phyloP scores from a whole-genome alignment of 495 filamentous ascomycete species.

The Tuber calosporum region DNA sequence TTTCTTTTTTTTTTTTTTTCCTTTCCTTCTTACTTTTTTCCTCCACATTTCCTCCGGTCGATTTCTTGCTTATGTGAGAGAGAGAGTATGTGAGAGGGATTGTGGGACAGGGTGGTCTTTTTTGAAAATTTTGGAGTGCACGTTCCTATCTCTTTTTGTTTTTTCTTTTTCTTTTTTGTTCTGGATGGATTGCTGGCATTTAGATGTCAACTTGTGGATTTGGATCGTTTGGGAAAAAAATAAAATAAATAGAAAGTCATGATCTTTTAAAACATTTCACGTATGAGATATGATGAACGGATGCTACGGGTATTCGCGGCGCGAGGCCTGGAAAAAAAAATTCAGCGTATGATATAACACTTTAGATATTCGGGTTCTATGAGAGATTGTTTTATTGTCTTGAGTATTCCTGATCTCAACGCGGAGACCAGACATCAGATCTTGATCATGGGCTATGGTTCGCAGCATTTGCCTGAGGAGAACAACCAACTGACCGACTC shows the following conservation, averaged over 20 bases:
- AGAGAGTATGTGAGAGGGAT: no score
- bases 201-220: background rate
- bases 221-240: background rate
- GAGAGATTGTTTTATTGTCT: background rate
- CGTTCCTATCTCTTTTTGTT: background rate
- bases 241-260: background rate
- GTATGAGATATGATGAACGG: background rate
- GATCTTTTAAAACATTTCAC: background rate
- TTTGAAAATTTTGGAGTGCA: conserved; percentile 3
- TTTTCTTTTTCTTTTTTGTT: background rate
- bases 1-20: background rate
- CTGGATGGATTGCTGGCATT: background rate
- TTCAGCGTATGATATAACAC: no score
- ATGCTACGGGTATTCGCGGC: background rate
- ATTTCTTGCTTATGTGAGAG: conserved; percentile 5
- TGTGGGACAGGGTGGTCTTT: background rate
- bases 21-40: background rate
- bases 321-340: background rate
- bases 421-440: background rate
- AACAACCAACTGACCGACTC: background rate
- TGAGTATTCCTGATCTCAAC: background rate
- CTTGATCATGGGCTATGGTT: background rate
- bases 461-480: background rate
- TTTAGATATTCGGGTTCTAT: background rate
- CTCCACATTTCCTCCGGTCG: background rate